phyloP scores from a whole-genome alignment of 2,329 filamentous ascomycete genomes.

The Phialophora tarda region DNA sequence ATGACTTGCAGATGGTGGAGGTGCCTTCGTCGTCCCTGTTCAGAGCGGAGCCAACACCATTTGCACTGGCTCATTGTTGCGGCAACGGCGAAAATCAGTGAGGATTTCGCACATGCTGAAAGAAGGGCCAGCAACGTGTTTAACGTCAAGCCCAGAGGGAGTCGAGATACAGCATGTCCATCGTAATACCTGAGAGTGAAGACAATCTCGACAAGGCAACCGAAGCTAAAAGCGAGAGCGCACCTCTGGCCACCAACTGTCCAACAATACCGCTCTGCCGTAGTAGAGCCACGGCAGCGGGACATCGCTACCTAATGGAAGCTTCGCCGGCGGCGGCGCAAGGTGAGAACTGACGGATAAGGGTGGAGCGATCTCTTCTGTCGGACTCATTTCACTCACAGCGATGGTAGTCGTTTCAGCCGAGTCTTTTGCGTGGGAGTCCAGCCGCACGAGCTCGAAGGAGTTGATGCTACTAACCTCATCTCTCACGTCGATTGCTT shows the following conservation, averaged over 20 bases:
- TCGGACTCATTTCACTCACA: background rate
- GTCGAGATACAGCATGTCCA: slow-evolving; percentile 1
- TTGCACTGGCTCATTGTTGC: slow-evolving; percentile 14
- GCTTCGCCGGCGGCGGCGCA: background rate
- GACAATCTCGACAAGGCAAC: slow-evolving; percentile 6
- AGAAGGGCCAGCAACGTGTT: slow-evolving; percentile 6
- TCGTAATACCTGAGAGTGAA: slow-evolving; percentile 2
- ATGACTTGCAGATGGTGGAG: slow-evolving; percentile 4
- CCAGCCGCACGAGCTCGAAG: background rate
- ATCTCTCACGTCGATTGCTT: background rate
- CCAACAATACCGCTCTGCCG: background rate
- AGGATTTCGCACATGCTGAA: slow-evolving; percentile 7
- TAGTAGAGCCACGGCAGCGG: background rate
- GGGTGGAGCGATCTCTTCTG: background rate
- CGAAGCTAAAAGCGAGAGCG: background rate
- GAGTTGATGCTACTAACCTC: slow-evolving; percentile 9
- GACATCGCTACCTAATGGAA: background rate
- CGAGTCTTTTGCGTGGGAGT: background rate
- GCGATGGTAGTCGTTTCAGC: background rate
- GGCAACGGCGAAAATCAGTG: slow-evolving; percentile 4
- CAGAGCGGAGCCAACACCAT: slow-evolving; percentile 10
- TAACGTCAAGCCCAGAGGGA: background rate
- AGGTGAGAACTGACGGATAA: background rate
- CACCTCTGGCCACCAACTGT: slow-evolving; percentile 8
- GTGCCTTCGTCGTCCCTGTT: background rate